These are phyloP conservation scores for Mollisia scopiformis DNA, from an alignment of 2,329 filamentous ascomycete species.

Conservation along the genomic window DNA sequence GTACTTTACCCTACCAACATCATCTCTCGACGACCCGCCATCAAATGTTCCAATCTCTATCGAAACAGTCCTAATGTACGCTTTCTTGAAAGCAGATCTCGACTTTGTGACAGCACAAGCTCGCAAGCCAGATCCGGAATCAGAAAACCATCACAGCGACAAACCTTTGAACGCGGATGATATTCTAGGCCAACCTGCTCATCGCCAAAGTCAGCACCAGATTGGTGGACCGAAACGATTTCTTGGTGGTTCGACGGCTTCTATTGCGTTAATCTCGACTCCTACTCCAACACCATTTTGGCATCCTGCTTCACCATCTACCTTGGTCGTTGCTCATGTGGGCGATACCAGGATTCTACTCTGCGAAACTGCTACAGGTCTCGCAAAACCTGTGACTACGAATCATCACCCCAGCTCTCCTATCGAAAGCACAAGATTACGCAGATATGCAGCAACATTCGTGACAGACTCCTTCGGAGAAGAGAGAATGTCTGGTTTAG, in stretches of 20 bases:
- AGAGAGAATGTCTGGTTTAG: conserved; percentile 89
- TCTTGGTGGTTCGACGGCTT: conserved; percentile 92
- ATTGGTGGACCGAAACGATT: conserved; percentile 82
- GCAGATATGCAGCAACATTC: conserved; percentile 84
- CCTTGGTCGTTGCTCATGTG: conserved; percentile 85
- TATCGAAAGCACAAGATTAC: conserved; percentile 78
- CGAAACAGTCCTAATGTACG: conserved; percentile 83
- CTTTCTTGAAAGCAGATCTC: conserved; percentile 90
- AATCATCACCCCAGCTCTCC: conserved; percentile 94
- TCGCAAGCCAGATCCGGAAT: conserved; percentile 72
- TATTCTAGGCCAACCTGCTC: conserved; percentile 69
- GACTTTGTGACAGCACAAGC: conserved; percentile 94
- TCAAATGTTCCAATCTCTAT: conserved; percentile 56
- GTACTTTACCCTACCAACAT: conserved; percentile 59
- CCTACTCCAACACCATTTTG: conserved; percentile 92
- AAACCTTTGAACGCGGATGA: conserved; percentile 83
- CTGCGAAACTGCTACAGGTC: conserved; percentile 82
- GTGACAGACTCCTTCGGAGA: conserved; percentile 97
- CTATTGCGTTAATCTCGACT: conserved; percentile 87
- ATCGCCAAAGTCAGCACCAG: conserved; percentile 54
- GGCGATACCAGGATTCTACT: conserved; percentile 91
- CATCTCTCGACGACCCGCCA: conserved; percentile 33
- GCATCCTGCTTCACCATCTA: conserved; percentile 86
- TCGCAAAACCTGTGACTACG: conserved; percentile 79
- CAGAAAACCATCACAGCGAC: conserved; percentile 72